These are phyloP conservation scores for Leucosporidium yakuticum DNA, from an alignment of 768 basidiomycete species.

Conservation along the genomic window DNA sequence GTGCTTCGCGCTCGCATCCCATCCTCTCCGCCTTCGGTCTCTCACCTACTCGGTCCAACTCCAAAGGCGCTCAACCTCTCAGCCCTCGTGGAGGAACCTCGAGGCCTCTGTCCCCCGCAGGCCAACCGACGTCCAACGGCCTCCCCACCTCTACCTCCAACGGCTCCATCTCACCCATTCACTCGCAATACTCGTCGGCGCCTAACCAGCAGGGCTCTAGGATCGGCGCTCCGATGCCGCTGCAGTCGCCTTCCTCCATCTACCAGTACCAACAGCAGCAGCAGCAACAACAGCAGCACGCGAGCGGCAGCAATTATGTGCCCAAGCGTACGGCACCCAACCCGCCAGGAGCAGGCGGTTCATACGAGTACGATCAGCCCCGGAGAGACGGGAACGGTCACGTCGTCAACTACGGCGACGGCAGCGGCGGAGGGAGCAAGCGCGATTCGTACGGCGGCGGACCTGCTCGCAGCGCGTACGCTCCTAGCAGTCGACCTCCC, in stretches of 20 bases:
- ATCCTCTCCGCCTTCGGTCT: constrained; percentile 13
- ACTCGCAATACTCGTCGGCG: constrained; percentile 9
- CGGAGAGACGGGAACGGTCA: neutral
- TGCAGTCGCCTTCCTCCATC: constrained; percentile 1
- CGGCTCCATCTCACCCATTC: constrained; percentile 11
- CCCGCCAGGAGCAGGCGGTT: neutral
- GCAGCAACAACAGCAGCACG: neutral
- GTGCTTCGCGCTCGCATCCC: neutral
- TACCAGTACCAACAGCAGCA: constrained; percentile 9
- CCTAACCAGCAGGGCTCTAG: neutral
- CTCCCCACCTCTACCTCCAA: neutral
- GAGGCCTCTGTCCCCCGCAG: neutral
- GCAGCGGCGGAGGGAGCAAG: neutral
- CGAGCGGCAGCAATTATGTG: neutral
- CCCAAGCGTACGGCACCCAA: constrained; percentile 12
- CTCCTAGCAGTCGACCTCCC: constrained; percentile 17
- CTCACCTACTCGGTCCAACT: neutral
- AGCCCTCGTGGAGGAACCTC: neutral
- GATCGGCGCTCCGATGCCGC: constrained; percentile 7
- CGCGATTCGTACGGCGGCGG: constrained; percentile 11
- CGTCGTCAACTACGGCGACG: neutral
- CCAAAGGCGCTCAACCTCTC: constrained; percentile 29
- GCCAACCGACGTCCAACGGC: neutral
- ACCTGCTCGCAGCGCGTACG: constrained; percentile 20
- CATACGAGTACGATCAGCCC: neutral